Base-by-base conservation (phyloP, 2,329 filamentous ascomycete genomes). In the Trichoderma sp. region DNA sequence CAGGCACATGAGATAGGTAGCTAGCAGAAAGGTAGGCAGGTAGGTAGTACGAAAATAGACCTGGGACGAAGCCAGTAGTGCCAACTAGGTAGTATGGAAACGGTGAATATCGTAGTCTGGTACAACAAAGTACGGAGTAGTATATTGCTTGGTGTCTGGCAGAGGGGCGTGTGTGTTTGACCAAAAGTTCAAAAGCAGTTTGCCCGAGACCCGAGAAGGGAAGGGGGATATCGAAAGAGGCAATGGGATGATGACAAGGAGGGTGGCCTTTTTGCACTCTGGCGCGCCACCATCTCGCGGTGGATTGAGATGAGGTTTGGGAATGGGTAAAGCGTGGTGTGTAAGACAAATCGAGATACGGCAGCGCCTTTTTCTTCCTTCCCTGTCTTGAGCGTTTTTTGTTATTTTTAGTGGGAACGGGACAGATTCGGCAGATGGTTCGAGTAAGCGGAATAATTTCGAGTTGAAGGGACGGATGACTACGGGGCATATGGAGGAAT, bases 391-490 rank as follows among this genome's bases (percentile, higher is more conserved):
- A 34, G 17, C 36, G 7, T 50, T 20, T 62, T 39, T 36, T 62
- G 4, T 36, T 26, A 20, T 28, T 53, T 50, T 53, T 62, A 32
- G 66, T 53, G 66, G 57, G 20, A 50, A 50, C 66, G 57, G 57
- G 66, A 69, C 20, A 34, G 66, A 69, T 69, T 69, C 66, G 66
- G 66, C 53, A 69, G 39, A 69, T 69, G 39, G 53, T 30, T 47
- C 53, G 15, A 65, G 65, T 68, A 59, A 68, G 65, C 65, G 65
- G 65, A 68, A 68, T 26, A 34, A 47, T 68, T 47, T 59, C 57
- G 57, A 23, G 26, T 53, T 28, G 13, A 43, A 59, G 34, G 30
- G 26, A 66, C 43, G 63, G 63, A 66, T 55, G 47, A 55, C 26
- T 53, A 66, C 47, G 43, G 43, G 47, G 20, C 34, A 66, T 32